Percentiles rank a stretch among this genome's conserved stretches.
These are phyloP conservation scores for Beauveria brongniartii DNA, from an alignment of 2,329 filamentous ascomycete species.

Conservation along the genomic window DNA sequence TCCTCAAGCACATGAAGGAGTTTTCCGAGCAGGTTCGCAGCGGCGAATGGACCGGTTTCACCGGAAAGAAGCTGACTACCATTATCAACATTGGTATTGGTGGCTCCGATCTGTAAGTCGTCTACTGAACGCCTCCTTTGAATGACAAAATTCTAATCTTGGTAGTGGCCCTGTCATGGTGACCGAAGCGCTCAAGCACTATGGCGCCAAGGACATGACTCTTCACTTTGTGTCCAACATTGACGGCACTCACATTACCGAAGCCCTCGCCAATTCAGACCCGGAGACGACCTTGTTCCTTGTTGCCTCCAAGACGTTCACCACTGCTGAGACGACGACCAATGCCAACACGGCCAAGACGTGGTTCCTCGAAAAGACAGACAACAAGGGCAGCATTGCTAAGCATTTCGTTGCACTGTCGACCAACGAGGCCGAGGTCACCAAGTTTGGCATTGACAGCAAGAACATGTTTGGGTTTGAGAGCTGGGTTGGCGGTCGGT, in stretches of 20 bases:
- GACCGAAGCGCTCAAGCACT: constrained; percentile 92
- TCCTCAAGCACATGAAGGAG: constrained; percentile 95
- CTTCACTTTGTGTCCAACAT: constrained; percentile 99
- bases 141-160: constrained; percentile 21
- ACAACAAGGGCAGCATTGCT: constrained; percentile 74
- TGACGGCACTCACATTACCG: constrained; percentile 94
- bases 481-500: constrained; percentile 96
- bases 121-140: neutral
- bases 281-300: constrained; percentile 99
- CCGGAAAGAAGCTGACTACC: constrained; percentile 92
- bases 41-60: constrained; percentile 94
- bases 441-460: constrained; percentile 96
- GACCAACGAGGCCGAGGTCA: constrained; percentile 90
- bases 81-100: constrained; percentile 98
- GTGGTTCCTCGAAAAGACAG: constrained; percentile 85
- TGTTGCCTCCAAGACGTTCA: constrained; percentile 98
- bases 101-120: constrained; percentile 87
- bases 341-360: constrained; percentile 96
- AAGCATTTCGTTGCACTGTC: constrained; percentile 99
- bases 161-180: constrained; percentile 96
- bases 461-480: constrained; percentile 99
- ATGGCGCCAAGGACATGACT: constrained; percentile 76
- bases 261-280: constrained; percentile 80
- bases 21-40: constrained; percentile 93
- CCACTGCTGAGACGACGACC: constrained; percentile 91